These are phyloP conservation scores for Arxiozyma heterogenica DNA, from an alignment of 1,139 yeast species.

Conservation along the genomic window DNA sequence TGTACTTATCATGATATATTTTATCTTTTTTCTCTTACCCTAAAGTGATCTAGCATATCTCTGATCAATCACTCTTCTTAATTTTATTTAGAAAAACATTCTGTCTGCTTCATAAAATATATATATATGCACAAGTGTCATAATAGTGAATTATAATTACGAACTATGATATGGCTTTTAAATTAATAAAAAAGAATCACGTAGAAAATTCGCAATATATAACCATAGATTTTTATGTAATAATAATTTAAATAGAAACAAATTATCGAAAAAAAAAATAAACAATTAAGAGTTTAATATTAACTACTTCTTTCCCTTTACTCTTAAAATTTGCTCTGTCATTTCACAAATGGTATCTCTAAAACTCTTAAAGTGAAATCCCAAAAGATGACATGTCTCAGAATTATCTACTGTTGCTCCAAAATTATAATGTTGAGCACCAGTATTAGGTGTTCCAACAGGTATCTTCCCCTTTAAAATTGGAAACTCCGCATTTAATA, in stretches of 20 bases:
- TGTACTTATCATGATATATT: background rate
- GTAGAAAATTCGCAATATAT: background rate
- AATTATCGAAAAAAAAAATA: background rate
- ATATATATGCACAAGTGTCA: background rate
- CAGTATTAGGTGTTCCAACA: conserved; percentile 9
- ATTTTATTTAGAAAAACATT: too few species aligned
- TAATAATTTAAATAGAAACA: background rate
- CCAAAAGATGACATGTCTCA: conserved; percentile 14
- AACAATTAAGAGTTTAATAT: background rate
- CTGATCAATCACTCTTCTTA: too few species aligned
- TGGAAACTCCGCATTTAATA: conserved; percentile 32
- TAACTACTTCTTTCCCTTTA: background rate
- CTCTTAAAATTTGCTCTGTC: conserved; percentile 33
- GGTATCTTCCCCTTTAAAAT: conserved; percentile 31
- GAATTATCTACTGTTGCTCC: conserved; percentile 16
- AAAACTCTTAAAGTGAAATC: conserved; percentile 29
- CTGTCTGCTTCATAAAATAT: background rate
- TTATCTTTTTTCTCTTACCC: background rate
- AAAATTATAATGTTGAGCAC: conserved; percentile 9
- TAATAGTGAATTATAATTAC: too few species aligned
- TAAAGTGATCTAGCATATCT: too few species aligned
- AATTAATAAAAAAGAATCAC: background rate
- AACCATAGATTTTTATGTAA: background rate
- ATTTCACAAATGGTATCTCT: conserved; percentile 36
- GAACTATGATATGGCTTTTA: too few species aligned